A percentile compares a stretch with the other conserved stretches of the same genome.
Conservation (phyloP, 2,329 filamentous ascomycete genomes). For the Plenodomus lindquistii region DNA sequence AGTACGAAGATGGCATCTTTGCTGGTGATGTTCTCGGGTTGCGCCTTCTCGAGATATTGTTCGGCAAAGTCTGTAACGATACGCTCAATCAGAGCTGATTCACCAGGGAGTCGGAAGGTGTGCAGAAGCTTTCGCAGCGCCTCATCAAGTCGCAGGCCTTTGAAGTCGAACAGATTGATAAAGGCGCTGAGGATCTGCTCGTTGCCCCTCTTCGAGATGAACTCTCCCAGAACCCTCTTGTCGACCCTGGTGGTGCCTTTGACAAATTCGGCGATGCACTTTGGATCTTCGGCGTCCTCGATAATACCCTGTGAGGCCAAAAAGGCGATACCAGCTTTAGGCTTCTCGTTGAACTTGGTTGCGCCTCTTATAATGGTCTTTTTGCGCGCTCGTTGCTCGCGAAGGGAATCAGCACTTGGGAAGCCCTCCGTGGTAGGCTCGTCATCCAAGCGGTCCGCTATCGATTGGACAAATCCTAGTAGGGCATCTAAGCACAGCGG, state of each 20-base stretch:
- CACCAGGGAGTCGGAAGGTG: constrained; percentile 89
- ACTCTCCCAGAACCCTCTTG: constrained; percentile 90
- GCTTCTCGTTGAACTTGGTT: constrained; percentile 92
- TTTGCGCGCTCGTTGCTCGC: constrained; percentile 76
- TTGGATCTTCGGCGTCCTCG: constrained; percentile 70
- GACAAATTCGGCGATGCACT: constrained; percentile 82
- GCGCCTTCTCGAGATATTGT: constrained; percentile 73
- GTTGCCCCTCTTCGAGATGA: constrained; percentile 86
- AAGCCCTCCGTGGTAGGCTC: constrained; percentile 66
- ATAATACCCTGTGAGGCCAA: constrained; percentile 87
- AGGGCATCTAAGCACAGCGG: constrained; percentile 92
- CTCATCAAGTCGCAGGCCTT: constrained; percentile 84
- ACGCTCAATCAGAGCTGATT: constrained; percentile 88
- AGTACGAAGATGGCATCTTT: constrained; percentile 88
- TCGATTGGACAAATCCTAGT: constrained; percentile 86
- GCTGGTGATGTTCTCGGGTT: constrained; percentile 76
- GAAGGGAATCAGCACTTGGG: constrained; percentile 66
- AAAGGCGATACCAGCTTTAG: constrained; percentile 85
- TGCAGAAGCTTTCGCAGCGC: constrained; percentile 85
- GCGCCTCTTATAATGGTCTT: constrained; percentile 86
- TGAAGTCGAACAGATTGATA: constrained; percentile 85
- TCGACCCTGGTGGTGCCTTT: constrained; percentile 85
- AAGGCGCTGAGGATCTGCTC: constrained; percentile 84
- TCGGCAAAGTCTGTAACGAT: constrained; percentile 88
- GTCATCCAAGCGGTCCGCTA: constrained; percentile 82